Evolutionary conservation across 441 rosid species (phyloP), one percentile per base, ranked within the genome.

Genomic region (Raphanus hybrid): DNA sequence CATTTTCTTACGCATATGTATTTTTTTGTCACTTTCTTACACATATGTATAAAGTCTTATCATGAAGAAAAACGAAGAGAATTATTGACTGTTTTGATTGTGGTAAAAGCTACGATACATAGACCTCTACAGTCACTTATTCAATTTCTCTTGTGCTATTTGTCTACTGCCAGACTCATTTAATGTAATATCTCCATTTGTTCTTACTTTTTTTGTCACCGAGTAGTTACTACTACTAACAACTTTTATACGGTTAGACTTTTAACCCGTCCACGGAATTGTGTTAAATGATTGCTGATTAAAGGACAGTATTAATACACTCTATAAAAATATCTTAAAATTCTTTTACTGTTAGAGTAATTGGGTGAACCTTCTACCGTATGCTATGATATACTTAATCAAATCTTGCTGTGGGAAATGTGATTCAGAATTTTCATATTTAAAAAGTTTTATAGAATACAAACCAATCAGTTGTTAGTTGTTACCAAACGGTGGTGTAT

Each of bases 21-120:
- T 20, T 20, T 20, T 20, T 20, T 20, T 20, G 23, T 20, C 23
- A 20, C 23, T 20, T 20, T 20, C 23, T 23, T 34, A 34, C 37
- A 35, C 41, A 35, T 2, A 35, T 35, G 41, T 35, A 35, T 35
- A 35, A 35, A 35, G 41, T 35, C 41, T 35, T 35, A 35, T 35
- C 8, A 35, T 35, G 37, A 34, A 34, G 37, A 34, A 34, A 34
- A 34, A 34, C 37, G 6, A 34, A 34, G n/a, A 67, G 48, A 71
- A 78, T 78, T 67, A 78, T 78, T 78, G 74, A 67, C 50, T 72
- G 77, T 72, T 67, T 72, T 67, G 26, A 61, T 72, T 60, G 81
- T 67, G 77, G 73, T 52, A 34, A 34, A 78, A 68, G 78, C 81
- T 78, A 78, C 68, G 70, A 78, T 62, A 73, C 74, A 78, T 78